Percentiles rank a stretch among this genome's conserved stretches.
These are phyloP conservation scores for Neckera pumila DNA, from an alignment of 225 moss, liverwort and hornwort species.

Conservation along the genomic window DNA sequence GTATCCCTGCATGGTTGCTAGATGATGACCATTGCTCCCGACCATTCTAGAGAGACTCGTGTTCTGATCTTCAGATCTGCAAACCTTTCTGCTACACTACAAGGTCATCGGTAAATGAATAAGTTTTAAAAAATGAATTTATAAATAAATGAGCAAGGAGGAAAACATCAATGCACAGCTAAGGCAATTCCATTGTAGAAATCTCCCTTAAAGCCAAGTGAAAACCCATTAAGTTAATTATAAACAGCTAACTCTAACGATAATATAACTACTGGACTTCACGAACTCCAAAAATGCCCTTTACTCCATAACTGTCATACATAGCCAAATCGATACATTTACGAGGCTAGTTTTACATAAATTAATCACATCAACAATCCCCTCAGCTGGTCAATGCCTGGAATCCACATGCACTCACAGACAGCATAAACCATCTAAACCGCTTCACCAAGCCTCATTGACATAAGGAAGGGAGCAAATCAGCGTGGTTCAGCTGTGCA, in stretches of 20 bases:
- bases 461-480: conserved; percentile 23
- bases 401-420: conserved; percentile 45
- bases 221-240: not conserved
- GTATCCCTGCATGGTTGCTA: not conserved
- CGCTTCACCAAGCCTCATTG: conserved; percentile 20
- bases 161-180: not conserved
- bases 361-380: not conserved
- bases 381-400: conserved; percentile 41
- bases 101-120: not conserved
- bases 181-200: not conserved
- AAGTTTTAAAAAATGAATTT: not conserved
- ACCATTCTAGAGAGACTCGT: not conserved
- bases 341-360: not conserved
- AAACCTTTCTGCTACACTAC: not conserved
- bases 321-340: not conserved
- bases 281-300: not conserved
- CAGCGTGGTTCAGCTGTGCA: conserved; percentile 18
- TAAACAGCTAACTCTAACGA: not conserved
- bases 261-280: not conserved
- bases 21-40: not conserved
- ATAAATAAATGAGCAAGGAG: not conserved
- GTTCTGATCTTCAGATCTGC: conserved; percentile 11
- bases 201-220: not conserved
- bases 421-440: conserved; percentile 11
- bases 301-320: not conserved